These are phyloP conservation scores for Rhododendron simsii DNA, from an alignment of 148 eudicot genomes.

Conservation along the genomic window DNA sequence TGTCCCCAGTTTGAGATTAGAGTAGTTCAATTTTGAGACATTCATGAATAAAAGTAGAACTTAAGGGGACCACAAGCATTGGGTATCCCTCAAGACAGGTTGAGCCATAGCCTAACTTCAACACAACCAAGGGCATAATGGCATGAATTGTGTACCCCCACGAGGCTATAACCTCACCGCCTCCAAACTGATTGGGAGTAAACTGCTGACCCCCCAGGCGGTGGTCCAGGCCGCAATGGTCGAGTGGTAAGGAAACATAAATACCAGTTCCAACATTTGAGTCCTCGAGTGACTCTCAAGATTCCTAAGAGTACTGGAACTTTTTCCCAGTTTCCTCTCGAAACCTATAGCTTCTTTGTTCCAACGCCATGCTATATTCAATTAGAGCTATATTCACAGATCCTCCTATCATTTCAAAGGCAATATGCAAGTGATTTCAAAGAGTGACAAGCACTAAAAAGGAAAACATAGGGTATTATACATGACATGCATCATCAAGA, in stretches of 20 bases:
- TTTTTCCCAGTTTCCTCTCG: neutral
- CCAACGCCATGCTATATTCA: neutral
- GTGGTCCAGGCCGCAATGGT: neutral
- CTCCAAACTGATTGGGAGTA: neutral
- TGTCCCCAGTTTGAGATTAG: neutral
- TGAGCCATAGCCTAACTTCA: neutral
- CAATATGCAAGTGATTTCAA: neutral
- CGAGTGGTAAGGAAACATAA: neutral
- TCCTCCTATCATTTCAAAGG: neutral
- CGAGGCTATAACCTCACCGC: neutral
- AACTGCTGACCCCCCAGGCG: neutral
- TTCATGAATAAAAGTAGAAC: neutral
- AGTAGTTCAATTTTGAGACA: neutral
- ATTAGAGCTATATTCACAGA: neutral
- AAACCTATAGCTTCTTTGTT: neutral
- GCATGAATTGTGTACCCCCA: neutral
- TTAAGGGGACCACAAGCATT: neutral
- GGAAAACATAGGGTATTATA: neutral
- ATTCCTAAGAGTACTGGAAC: neutral
- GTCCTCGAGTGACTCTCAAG: neutral
- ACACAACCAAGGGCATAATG: neutral
- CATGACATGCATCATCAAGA: neutral
- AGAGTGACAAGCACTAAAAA: neutral
- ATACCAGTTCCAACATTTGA: neutral
- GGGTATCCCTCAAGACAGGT: neutral